phyloP scores from a whole-genome alignment of 495 filamentous ascomycete genomes.

The Daldinia concentrica region DNA sequence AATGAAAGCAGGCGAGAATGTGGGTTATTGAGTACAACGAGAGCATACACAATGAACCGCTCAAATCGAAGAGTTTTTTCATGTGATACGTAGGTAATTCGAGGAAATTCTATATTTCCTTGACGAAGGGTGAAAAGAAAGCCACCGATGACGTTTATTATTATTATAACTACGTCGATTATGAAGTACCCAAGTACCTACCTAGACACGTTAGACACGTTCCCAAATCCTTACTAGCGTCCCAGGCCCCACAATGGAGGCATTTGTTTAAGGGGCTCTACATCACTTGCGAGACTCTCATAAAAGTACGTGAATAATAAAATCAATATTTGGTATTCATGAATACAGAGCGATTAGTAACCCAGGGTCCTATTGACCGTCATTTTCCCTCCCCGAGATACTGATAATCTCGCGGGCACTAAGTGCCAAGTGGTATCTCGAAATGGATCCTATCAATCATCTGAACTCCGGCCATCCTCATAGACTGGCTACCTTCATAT shows the following conservation, averaged over 20 bases:
- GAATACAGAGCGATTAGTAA: constrained; percentile 11
- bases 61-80: not conserved
- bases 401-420: not conserved
- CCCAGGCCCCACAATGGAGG: not conserved
- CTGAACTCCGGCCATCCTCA: constrained; percentile 29
- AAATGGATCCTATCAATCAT: constrained; percentile 26
- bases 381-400: constrained; percentile 20
- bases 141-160: constrained; percentile 31
- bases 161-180: not conserved
- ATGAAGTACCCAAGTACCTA: not conserved
- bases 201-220: not conserved
- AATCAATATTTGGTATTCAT: constrained; percentile 26
- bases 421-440: constrained; percentile 33
- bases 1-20: not conserved
- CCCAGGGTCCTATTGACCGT: constrained; percentile 11
- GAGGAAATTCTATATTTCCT: constrained; percentile 21
- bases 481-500: constrained; percentile 7
- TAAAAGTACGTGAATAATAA: not conserved
- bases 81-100: not conserved
- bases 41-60: not conserved
- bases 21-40: not conserved
- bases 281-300: not conserved
- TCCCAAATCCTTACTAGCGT: constrained; percentile 22
- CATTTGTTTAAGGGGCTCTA: not conserved
- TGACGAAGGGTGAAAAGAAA: constrained; percentile 7